Evolutionary conservation across 2,329 filamentous ascomycete species (phyloP).

Genomic region (Aaosphaeria arxii): DNA sequence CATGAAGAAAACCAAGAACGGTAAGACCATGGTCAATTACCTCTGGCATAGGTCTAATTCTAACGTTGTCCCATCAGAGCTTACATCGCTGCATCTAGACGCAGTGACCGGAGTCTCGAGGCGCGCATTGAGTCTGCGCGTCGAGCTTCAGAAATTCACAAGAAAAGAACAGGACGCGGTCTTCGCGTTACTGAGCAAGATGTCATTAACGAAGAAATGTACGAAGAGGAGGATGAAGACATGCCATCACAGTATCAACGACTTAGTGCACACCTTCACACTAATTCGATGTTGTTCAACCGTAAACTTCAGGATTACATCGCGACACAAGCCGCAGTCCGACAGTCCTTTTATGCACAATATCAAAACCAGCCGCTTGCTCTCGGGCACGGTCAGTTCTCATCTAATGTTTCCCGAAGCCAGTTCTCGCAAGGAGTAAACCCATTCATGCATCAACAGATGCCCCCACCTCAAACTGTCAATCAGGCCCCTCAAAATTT

Average conservation of each 20-base stretch:
- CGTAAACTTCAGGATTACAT: constrained; percentile 59
- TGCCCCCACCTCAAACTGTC: constrained; percentile 29
- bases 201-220: constrained; percentile 91
- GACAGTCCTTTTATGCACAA: constrained; percentile 39
- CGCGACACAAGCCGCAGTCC: constrained; percentile 56
- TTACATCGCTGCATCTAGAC: constrained; percentile 85
- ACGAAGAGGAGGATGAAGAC: constrained; percentile 90
- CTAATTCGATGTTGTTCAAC: constrained; percentile 60
- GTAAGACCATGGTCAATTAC: constrained; percentile 30
- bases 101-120: constrained; percentile 83
- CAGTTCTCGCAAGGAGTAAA: background rate
- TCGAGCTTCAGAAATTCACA: constrained; percentile 87
- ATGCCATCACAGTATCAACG: constrained; percentile 64
- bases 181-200: constrained; percentile 82
- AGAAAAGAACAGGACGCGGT: constrained; percentile 77
- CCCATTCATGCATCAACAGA: constrained; percentile 22
- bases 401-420: constrained; percentile 29
- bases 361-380: constrained; percentile 1
- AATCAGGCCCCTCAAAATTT: constrained; percentile 14
- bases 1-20: constrained; percentile 80
- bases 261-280: constrained; percentile 61
- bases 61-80: constrained; percentile 52
- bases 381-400: constrained; percentile 16
- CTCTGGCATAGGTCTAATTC: constrained; percentile 7
- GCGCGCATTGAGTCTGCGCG: constrained; percentile 83